Evolutionary conservation across 176 grass and related monocot genomes (phyloP).

Genomic region (Eragrostis nindensis): DNA sequence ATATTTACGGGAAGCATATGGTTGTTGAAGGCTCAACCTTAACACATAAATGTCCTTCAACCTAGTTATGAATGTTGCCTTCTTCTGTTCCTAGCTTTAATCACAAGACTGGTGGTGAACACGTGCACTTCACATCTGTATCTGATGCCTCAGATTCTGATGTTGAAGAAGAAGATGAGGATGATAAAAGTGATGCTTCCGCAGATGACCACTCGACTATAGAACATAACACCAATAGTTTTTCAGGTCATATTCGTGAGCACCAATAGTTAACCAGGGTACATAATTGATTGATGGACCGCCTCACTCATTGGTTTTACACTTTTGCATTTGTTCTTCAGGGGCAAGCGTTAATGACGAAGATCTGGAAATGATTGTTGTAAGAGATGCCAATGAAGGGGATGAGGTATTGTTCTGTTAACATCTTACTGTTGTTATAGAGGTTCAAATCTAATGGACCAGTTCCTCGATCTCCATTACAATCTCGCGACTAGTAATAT

Average conservation of each 20-base stretch:
- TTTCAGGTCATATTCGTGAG: constrained; percentile 58
- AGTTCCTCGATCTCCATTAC: neutral
- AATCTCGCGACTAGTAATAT: neutral
- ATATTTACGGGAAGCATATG: neutral
- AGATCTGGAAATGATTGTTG: constrained; percentile 91
- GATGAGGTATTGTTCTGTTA: constrained; percentile 64
- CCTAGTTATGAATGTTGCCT: neutral
- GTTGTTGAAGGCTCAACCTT: neutral
- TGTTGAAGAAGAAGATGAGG: constrained; percentile 42
- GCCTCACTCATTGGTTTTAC: neutral
- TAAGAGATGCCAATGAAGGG: constrained; percentile 68
- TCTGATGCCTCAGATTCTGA: constrained; percentile 52
- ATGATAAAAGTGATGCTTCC: constrained; percentile 47
- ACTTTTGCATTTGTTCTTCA: constrained; percentile 30
- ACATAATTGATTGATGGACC: neutral
- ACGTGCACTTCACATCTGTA: constrained; percentile 72
- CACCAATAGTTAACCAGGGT: neutral
- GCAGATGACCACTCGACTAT: constrained; percentile 47
- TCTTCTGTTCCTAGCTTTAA: constrained; percentile 65
- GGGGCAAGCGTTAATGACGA: constrained; percentile 36
- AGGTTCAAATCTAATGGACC: neutral
- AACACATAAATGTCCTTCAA: constrained; percentile 13
- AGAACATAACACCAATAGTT: constrained; percentile 42
- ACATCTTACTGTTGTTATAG: constrained; percentile 33
- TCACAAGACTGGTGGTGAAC: constrained; percentile 89